Evolutionary conservation across 1,284 basidiomycete genomes (phyloP).

Genomic region (Entoloma clypeatum): DNA sequence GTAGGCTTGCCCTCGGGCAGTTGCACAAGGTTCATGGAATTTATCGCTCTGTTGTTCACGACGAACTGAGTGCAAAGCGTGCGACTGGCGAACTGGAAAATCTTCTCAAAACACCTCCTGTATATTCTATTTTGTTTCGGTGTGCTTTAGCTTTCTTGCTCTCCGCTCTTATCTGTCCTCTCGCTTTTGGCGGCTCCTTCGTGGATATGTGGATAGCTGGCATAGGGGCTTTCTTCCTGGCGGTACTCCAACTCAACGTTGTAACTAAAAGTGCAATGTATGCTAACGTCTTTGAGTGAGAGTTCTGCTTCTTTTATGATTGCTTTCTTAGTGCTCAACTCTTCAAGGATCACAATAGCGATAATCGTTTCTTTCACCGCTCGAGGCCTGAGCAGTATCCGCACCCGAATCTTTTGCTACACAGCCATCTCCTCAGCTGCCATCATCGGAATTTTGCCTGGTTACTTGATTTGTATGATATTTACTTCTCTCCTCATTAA

Average conservation of each 20-base stretch:
- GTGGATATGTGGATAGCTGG: constrained; percentile 81
- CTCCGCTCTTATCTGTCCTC: constrained; percentile 73
- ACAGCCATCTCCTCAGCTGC: constrained; percentile 81
- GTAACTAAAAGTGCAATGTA: constrained; percentile 74
- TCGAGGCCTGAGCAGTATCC: constrained; percentile 74
- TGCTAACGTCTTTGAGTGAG: constrained; percentile 87
- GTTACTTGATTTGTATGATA: constrained; percentile 73
- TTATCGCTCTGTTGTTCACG: constrained; percentile 79
- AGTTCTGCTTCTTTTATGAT: constrained; percentile 17
- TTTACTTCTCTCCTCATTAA: not conserved
- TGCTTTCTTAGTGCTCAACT: constrained; percentile 1
- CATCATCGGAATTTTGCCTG: constrained; percentile 80
- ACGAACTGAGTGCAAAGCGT: constrained; percentile 75
- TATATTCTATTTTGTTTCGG: constrained; percentile 58
- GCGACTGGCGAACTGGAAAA: constrained; percentile 49
- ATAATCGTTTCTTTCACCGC: constrained; percentile 79
- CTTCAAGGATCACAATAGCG: constrained; percentile 71
- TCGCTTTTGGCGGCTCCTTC: constrained; percentile 83
- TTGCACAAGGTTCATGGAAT: constrained; percentile 74
- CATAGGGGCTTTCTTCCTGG: constrained; percentile 58
- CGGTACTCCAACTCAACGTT: constrained; percentile 66
- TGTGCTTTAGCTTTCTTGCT: constrained; percentile 67
- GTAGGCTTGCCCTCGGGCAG: constrained; percentile 72
- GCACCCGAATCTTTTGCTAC: constrained; percentile 77
- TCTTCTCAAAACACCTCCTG: constrained; percentile 45